These are phyloP conservation scores for Talinum fruticosum DNA, from an alignment of 148 eudicot genomes.

Conservation along the genomic window DNA sequence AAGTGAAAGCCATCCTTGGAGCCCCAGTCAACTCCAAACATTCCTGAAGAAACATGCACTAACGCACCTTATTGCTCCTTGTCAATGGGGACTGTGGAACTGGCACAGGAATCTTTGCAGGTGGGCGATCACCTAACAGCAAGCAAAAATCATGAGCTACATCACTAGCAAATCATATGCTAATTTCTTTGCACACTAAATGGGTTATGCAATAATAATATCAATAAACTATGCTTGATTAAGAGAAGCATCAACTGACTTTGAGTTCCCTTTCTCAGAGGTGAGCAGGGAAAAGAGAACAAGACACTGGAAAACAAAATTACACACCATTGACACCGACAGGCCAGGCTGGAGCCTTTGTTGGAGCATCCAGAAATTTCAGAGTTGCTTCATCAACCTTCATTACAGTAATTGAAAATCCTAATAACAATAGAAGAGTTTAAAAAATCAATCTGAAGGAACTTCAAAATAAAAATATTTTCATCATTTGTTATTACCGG, in stretches of 20 bases:
- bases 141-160: slow-evolving; percentile 25
- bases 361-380: slow-evolving; percentile 74
- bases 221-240: neutral
- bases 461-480: neutral
- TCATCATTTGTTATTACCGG: slow-evolving; percentile 45
- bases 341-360: slow-evolving; percentile 95
- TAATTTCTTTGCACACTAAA: neutral
- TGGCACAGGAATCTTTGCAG: slow-evolving; percentile 89
- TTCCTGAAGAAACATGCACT: neutral
- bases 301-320: slow-evolving; percentile 6
- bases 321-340: slow-evolving; percentile 80
- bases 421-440: slow-evolving; percentile 38
- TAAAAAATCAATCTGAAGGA: slow-evolving; percentile 14
- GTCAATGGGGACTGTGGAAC: slow-evolving; percentile 49
- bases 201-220: neutral
- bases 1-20: neutral
- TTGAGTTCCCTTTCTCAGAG: neutral
- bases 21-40: neutral
- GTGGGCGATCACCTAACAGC: slow-evolving; percentile 69
- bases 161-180: neutral
- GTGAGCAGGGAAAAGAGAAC: neutral
- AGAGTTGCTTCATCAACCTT: slow-evolving; percentile 73
- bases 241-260: neutral
- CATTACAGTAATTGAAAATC: slow-evolving; percentile 87
- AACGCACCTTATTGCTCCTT: slow-evolving; percentile 60